A percentile compares a stretch with the other conserved stretches of the same genome.
These are phyloP conservation scores for Alisma plantagoaquatica DNA, from an alignment of 106 monocot genomes.

Conservation along the genomic window DNA sequence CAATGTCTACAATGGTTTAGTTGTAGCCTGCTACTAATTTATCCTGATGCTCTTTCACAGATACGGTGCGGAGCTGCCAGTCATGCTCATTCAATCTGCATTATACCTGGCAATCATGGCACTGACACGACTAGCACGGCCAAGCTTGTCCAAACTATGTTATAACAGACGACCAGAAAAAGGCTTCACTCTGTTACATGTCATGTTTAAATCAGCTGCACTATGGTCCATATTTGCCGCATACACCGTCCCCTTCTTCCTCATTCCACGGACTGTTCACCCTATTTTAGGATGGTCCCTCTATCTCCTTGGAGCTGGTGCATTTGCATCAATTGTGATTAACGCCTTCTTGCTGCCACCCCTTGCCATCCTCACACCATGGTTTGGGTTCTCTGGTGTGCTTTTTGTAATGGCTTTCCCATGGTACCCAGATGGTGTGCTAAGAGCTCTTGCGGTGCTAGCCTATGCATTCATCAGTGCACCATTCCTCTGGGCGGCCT, in stretches of 20 bases:
- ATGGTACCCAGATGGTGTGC: constrained; percentile 71
- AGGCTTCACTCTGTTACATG: constrained; percentile 32
- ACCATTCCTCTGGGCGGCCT: constrained; percentile 48
- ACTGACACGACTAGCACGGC: constrained; percentile 45
- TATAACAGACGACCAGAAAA: constrained; percentile 62
- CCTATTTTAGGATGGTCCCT: constrained; percentile 76
- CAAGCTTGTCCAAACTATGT: constrained; percentile 57
- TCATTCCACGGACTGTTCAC: constrained; percentile 78
- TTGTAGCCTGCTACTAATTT: too few species aligned
- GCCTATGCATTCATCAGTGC: constrained; percentile 50
- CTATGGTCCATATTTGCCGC: constrained; percentile 53
- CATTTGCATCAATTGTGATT: constrained; percentile 46
- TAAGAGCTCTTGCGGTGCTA: constrained; percentile 47
- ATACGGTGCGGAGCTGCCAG: constrained; percentile 56
- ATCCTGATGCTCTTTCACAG: too few species aligned
- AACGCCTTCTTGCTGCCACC: constrained; percentile 49
- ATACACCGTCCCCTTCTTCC: constrained; percentile 72
- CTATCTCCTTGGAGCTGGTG: constrained; percentile 46
- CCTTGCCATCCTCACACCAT: constrained; percentile 42
- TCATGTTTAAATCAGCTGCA: constrained; percentile 34
- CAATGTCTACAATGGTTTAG: too few species aligned
- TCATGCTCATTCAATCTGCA: constrained; percentile 43
- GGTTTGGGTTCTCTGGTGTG: constrained; percentile 43
- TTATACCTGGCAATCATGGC: constrained; percentile 53
- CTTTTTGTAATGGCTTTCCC: constrained; percentile 68